Evolutionary conservation across 306 rosid genomes (phyloP).

Genomic region (Luffa acutangula): DNA sequence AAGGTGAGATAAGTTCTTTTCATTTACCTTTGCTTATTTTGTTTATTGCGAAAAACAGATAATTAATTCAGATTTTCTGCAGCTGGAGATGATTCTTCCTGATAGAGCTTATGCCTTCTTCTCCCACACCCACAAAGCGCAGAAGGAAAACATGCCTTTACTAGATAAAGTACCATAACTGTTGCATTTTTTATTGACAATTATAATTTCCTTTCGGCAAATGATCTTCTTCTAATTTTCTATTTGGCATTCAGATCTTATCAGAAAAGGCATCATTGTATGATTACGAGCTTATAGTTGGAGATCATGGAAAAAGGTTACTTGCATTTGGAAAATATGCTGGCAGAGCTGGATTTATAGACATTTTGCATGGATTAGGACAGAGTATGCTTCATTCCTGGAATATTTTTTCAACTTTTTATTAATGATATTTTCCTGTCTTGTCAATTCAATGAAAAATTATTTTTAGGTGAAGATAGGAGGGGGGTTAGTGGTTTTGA

Average conservation of each 20-base stretch:
- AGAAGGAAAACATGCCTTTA: constrained; percentile 86
- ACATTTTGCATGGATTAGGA: constrained; percentile 73
- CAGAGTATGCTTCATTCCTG: constrained; percentile 40
- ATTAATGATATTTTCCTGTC: background rate
- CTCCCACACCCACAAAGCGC: constrained; percentile 95
- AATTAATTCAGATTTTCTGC: constrained; percentile 18
- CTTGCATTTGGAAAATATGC: constrained; percentile 92
- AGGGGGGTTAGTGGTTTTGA: background rate
- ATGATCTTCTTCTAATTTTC: background rate
- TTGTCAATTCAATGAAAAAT: background rate
- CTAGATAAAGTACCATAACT: constrained; percentile 49
- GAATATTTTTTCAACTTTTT: background rate
- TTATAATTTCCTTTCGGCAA: constrained; percentile 6
- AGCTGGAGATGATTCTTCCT: constrained; percentile 82
- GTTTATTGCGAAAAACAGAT: background rate
- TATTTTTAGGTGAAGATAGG: background rate
- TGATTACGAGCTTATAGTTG: constrained; percentile 89
- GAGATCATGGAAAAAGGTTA: constrained; percentile 58
- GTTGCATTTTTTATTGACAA: constrained; percentile 7
- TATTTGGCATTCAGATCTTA: constrained; percentile 36
- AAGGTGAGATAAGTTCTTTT: constrained; percentile 29
- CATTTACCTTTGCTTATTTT: background rate
- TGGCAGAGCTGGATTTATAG: constrained; percentile 89
- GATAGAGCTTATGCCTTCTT: constrained; percentile 86
- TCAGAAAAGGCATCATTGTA: constrained; percentile 61